phyloP scores from a whole-genome alignment of 2,329 filamentous ascomycete genomes.

The Thelonectria rubi region DNA sequence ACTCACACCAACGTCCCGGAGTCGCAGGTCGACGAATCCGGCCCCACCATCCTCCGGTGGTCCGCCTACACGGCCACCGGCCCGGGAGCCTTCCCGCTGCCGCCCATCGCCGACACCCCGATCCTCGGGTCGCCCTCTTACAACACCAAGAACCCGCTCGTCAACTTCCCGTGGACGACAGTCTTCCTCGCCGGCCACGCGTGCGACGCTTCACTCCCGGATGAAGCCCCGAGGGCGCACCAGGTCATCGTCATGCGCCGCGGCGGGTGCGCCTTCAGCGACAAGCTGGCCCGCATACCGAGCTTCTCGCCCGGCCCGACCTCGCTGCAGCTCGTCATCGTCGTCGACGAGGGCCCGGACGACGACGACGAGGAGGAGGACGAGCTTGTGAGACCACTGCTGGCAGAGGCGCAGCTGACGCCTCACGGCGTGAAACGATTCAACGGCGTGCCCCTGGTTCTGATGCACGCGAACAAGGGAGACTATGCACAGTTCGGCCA shows the following conservation, averaged over 20 bases:
- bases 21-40: slow-evolving; percentile 42
- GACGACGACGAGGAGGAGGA: slow-evolving; percentile 46
- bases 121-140: slow-evolving; percentile 54
- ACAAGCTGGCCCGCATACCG: slow-evolving; percentile 88
- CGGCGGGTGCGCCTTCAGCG: slow-evolving; percentile 83
- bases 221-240: slow-evolving; percentile 63
- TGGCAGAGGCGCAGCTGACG: slow-evolving; percentile 79
- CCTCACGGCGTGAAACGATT: slow-evolving; percentile 73
- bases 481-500: slow-evolving; percentile 68
- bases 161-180: slow-evolving; percentile 71
- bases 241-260: slow-evolving; percentile 85
- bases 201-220: slow-evolving; percentile 67
- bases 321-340: slow-evolving; percentile 81
- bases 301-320: slow-evolving; percentile 69
- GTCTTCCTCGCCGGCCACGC: slow-evolving; percentile 77
- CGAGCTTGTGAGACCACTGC: slow-evolving; percentile 66
- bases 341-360: slow-evolving; percentile 68
- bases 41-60: slow-evolving; percentile 56
- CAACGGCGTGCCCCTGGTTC: slow-evolving; percentile 81
- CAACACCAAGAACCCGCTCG: slow-evolving; percentile 47
- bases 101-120: slow-evolving; percentile 68
- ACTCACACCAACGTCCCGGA: slow-evolving; percentile 44
- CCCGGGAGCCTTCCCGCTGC: slow-evolving; percentile 73
- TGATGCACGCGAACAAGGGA: slow-evolving; percentile 76
- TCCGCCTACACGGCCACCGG: slow-evolving; percentile 64